A percentile compares a stretch with the other conserved stretches of the same genome.
Evolutionary conservation across 2,329 filamentous ascomycete species (phyloP).

Genomic region (Acephala macrosclerotiorum): DNA sequence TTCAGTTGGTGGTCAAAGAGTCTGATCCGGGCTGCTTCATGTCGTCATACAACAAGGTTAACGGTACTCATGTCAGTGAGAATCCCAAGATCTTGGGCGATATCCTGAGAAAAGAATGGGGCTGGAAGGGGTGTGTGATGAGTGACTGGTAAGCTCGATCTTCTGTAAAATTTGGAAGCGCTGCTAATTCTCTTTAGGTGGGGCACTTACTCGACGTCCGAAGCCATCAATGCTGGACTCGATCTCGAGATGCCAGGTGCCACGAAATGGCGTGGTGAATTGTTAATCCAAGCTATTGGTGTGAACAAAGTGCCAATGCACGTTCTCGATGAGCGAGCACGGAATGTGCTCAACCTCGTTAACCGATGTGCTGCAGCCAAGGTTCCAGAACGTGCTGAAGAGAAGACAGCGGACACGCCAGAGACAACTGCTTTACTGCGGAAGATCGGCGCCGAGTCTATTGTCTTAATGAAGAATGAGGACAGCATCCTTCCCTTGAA

Average conservation of each 20-base stretch:
- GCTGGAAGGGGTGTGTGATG: slow-evolving; percentile 54
- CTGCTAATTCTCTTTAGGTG: slow-evolving; percentile 36
- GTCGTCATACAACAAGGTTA: slow-evolving; percentile 56
- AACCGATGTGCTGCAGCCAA: slow-evolving; percentile 47
- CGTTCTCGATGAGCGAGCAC: slow-evolving; percentile 39
- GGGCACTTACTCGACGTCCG: slow-evolving; percentile 62
- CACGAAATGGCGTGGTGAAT: slow-evolving; percentile 39
- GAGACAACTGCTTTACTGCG: slow-evolving; percentile 56
- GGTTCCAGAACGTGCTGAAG: slow-evolving; percentile 38
- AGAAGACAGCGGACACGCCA: slow-evolving; percentile 39
- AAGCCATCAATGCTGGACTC: slow-evolving; percentile 58
- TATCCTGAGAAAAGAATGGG: slow-evolving; percentile 53
- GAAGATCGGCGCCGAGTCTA: slow-evolving; percentile 63
- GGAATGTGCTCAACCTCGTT: slow-evolving; percentile 39
- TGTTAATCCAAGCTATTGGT: slow-evolving; percentile 36
- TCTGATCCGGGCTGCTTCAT: slow-evolving; percentile 53
- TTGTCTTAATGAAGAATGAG: slow-evolving; percentile 72
- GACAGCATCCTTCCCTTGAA: slow-evolving; percentile 61
- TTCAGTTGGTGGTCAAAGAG: slow-evolving; percentile 53
- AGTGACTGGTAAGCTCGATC: slow-evolving; percentile 52
- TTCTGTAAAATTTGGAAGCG: neutral
- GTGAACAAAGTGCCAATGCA: slow-evolving; percentile 36
- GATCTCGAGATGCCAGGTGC: slow-evolving; percentile 69
- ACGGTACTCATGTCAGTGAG: slow-evolving; percentile 53
- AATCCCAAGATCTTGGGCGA: slow-evolving; percentile 49